phyloP scores from a whole-genome alignment of 768 basidiomycete species.

The Fibroporia radiculosa region DNA sequence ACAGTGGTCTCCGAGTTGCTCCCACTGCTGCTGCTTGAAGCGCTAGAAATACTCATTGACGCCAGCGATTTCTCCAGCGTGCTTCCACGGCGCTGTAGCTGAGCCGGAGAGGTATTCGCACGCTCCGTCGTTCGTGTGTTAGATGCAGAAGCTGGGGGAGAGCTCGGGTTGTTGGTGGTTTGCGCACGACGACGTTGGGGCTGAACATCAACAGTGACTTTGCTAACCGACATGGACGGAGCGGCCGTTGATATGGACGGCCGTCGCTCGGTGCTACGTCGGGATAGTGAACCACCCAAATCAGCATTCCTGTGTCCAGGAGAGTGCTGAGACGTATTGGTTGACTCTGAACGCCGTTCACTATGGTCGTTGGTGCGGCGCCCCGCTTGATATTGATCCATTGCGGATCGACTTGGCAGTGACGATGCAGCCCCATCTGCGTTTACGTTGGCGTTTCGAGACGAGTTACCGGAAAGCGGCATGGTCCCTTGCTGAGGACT shows the following conservation, averaged over 20 bases:
- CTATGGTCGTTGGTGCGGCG: constrained; percentile 38
- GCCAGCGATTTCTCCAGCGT: constrained; percentile 34
- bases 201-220: constrained; percentile 26
- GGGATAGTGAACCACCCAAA: constrained; percentile 38
- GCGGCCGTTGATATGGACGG: constrained; percentile 36
- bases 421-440: constrained; percentile 38
- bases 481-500: constrained; percentile 44
- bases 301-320: constrained; percentile 55
- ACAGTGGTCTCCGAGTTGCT: constrained; percentile 69
- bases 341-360: constrained; percentile 47
- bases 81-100: constrained; percentile 10
- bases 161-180: constrained; percentile 8
- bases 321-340: constrained; percentile 41
- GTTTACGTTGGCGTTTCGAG: constrained; percentile 30
- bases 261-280: constrained; percentile 41
- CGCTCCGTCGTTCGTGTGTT: constrained; percentile 13
- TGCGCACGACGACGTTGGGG: constrained; percentile 20
- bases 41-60: constrained; percentile 28
- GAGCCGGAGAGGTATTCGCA: constrained; percentile 10
- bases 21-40: constrained; percentile 43
- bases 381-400: constrained; percentile 35
- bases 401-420: constrained; percentile 29
- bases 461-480: constrained; percentile 30
- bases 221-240: constrained; percentile 25
- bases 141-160: constrained; percentile 1